Percentiles rank a stretch among this genome's conserved stretches.
Evolutionary conservation across 768 basidiomycete genomes (phyloP).

Genomic region (Lentinula edodes): DNA sequence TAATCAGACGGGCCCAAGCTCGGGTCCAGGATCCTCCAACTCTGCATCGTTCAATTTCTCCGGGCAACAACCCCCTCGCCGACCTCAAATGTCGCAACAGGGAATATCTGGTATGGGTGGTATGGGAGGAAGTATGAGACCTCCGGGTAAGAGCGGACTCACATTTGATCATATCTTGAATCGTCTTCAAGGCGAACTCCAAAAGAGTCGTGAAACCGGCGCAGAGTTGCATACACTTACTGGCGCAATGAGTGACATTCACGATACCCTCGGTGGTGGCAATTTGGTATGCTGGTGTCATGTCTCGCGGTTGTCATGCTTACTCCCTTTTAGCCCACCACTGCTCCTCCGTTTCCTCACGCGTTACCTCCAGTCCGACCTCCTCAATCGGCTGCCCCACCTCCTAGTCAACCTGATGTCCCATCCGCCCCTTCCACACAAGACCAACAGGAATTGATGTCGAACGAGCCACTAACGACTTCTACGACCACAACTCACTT

Average conservation of each 20-base stretch:
- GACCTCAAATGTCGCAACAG: constrained; percentile 54
- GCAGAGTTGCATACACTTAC: constrained; percentile 76
- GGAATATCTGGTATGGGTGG: constrained; percentile 69
- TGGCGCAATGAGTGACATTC: constrained; percentile 82
- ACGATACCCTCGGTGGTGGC: constrained; percentile 83
- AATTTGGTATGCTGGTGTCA: constrained; percentile 36
- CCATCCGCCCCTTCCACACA: background rate
- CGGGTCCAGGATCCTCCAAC: constrained; percentile 11
- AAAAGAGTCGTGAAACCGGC: constrained; percentile 92
- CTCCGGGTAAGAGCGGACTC: constrained; percentile 78
- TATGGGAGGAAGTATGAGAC: constrained; percentile 66
- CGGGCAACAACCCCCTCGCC: constrained; percentile 42
- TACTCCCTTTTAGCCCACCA: constrained; percentile 43
- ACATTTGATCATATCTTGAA: constrained; percentile 90
- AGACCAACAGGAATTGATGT: constrained; percentile 4
- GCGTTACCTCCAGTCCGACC: constrained; percentile 63
- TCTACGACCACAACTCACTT: constrained; percentile 16
- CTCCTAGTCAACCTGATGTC: constrained; percentile 13
- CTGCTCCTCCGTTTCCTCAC: constrained; percentile 57
- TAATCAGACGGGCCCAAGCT: constrained; percentile 17
- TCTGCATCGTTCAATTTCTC: constrained; percentile 36
- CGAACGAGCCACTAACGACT: constrained; percentile 16
- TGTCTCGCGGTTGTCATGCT: constrained; percentile 1
- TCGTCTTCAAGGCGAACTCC: constrained; percentile 87
- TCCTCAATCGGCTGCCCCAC: constrained; percentile 17